A percentile compares a stretch with the other conserved stretches of the same genome.
These are phyloP conservation scores for Xylaria cubensis DNA, from an alignment of 495 filamentous ascomycete species.

Conservation along the genomic window DNA sequence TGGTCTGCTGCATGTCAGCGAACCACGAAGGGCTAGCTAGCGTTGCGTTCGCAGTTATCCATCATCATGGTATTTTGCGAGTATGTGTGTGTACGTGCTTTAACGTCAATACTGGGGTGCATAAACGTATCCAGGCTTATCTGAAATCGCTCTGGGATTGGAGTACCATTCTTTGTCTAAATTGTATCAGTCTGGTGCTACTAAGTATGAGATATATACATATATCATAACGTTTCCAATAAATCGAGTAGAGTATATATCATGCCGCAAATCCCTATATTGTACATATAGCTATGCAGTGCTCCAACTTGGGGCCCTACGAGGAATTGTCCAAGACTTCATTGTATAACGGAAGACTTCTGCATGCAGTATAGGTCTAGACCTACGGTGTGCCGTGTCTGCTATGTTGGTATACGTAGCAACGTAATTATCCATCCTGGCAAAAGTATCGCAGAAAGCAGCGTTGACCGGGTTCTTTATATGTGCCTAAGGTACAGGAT, in stretches of 20 bases:
- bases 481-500: neutral
- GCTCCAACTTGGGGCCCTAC: neutral
- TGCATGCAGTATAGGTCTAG: neutral
- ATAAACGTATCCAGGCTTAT: constrained; percentile 14
- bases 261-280: neutral
- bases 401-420: neutral
- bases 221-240: neutral
- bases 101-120: constrained; percentile 18
- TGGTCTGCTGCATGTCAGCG: constrained; percentile 15
- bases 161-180: neutral
- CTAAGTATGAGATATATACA: neutral
- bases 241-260: neutral
- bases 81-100: constrained; percentile 9
- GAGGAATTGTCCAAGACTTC: neutral
- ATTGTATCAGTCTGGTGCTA: no score
- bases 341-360: neutral
- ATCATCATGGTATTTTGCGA: constrained; percentile 17
- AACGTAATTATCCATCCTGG: constrained; percentile 10
- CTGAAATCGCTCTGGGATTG: neutral
- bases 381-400: neutral
- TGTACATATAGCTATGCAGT: neutral
- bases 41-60: constrained; percentile 14
- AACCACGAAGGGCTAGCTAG: constrained; percentile 2
- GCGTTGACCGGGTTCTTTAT: neutral
- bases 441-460: constrained; percentile 12